Percentiles rank a stretch among this genome's conserved stretches.
Evolutionary conservation across 495 filamentous ascomycete species (phyloP).

Genomic region (Zalerion maritima): DNA sequence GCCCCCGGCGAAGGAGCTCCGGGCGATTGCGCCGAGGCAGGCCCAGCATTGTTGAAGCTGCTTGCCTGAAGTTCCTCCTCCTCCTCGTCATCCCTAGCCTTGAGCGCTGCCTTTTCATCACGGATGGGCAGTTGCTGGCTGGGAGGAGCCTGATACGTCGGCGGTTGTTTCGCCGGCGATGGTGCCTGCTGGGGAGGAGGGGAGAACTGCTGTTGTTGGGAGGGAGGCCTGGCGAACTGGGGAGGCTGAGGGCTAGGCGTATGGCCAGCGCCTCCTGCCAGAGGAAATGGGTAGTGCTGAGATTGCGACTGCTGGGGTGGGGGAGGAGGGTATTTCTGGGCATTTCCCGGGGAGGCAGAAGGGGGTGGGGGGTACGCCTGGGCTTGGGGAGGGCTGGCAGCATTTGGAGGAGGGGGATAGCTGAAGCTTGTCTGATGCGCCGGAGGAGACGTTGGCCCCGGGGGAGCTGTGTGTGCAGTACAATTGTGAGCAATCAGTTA

Average conservation of each 20-base stretch:
- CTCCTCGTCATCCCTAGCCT: slow-evolving; percentile 15
- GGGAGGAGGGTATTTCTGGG: slow-evolving; percentile 5
- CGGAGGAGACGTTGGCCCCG: slow-evolving; percentile 22
- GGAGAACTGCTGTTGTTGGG: slow-evolving; percentile 24
- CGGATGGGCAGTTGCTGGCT: slow-evolving; percentile 10
- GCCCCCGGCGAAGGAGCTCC: slow-evolving; percentile 36
- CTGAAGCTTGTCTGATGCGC: slow-evolving; percentile 32
- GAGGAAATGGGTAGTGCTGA: slow-evolving; percentile 7
- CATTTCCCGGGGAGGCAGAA: slow-evolving; percentile 11
- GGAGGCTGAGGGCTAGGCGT: slow-evolving; percentile 10
- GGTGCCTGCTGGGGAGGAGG: slow-evolving; percentile 28
- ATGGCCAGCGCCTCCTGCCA: slow-evolving; percentile 8
- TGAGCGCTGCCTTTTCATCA: slow-evolving; percentile 12
- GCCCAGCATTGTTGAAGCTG: slow-evolving; percentile 9
- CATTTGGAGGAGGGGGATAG: slow-evolving; percentile 23
- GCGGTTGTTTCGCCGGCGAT: slow-evolving; percentile 15
- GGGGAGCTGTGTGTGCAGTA: slow-evolving; percentile 18
- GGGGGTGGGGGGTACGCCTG: slow-evolving; percentile 16
- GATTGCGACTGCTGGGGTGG: slow-evolving; percentile 6
- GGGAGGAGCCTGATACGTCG: slow-evolving; percentile 1
- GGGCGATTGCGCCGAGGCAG: slow-evolving; percentile 14
- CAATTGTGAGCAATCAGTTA: slow-evolving; percentile 2
- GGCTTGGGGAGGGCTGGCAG: slow-evolving; percentile 11
- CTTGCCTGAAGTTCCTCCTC: slow-evolving; percentile 8
- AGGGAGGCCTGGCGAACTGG: slow-evolving; percentile 13